Evolutionary conservation across 192 early-diverging fungal genomes (phyloP), one percentile per base, ranked within the genome.

Genomic region (Backusella tuberculispora): DNA sequence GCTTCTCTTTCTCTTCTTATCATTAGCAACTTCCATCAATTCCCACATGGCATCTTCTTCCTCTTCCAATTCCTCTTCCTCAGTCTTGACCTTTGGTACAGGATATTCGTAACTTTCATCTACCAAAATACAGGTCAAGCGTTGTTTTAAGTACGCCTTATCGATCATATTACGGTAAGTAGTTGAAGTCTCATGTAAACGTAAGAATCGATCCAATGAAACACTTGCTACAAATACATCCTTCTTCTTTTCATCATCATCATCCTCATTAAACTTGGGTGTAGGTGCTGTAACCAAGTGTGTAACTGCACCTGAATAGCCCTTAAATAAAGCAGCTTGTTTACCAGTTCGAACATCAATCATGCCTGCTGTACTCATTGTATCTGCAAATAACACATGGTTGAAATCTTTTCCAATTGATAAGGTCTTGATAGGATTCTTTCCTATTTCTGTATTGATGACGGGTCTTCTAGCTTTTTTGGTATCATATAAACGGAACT

Each of bases 401-500:
- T 80, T 41, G n/a, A 69, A 71, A 69, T 83, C 79, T 56, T 75
- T 73, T 66, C 88, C 83, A 53, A 89, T 48, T 64, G 78, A 44
- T 78, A 83, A 17, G 77, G 76, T 66, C 68, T 83, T 85, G 14
- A 97, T 85, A 4, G 94, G 95, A 75, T 90, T 86, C 41, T 89
- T 85, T 24, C 93, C 91, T 26, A 94, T 81, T 45, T 86, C 85
- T 66, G 88, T 86, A 79, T 89, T 83, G 5, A 92, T 78, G 7
- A 90, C 83, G 0, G 96, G 96, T 74, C 94, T 85, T 69, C 88
- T 82, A 9, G 86, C 86, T 8, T 80, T 81, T 76, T 85, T 90
- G 3, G 85, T 87, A 76, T 98, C 92, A 80, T 98, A 98, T n/a
- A 95, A 78, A 56, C 96, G 88, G 72, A 96, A 92, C 83, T 92